phyloP scores from a whole-genome alignment of 495 filamentous ascomycete genomes.

The Umbilicaria muhlenbergii region DNA sequence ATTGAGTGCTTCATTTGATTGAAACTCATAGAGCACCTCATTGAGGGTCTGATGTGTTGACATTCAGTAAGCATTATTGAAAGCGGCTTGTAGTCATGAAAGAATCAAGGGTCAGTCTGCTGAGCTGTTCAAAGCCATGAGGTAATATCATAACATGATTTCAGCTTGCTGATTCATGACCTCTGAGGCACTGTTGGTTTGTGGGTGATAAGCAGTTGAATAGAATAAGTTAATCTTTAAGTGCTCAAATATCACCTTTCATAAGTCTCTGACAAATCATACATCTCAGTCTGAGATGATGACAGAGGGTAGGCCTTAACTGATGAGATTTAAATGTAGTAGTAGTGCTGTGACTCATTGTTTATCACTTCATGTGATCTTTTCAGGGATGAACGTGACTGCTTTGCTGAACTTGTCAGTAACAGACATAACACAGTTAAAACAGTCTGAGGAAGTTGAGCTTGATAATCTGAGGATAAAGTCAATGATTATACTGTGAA shows the following conservation, averaged over 20 bases:
- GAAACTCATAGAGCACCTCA: too few relatives aligned
- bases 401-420: too few relatives aligned
- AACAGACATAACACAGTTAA: too few relatives aligned
- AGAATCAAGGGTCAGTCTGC: not conserved
- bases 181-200: slow-evolving; percentile 9
- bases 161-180: slow-evolving; percentile 6
- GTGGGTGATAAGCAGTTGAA: slow-evolving; percentile 5
- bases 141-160: not conserved
- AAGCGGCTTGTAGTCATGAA: not conserved
- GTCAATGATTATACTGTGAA: not conserved
- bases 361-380: too few relatives aligned
- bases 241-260: not conserved
- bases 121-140: too few relatives aligned
- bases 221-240: not conserved
- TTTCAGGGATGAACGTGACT: too few relatives aligned
- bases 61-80: not conserved
- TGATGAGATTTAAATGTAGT: too few relatives aligned
- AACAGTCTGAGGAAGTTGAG: too few relatives aligned
- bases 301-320: not conserved
- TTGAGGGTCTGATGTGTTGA: not conserved
- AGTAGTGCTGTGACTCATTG: too few relatives aligned
- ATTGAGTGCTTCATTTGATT: not conserved
- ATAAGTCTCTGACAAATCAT: not conserved
- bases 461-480: not conserved
- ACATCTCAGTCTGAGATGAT: not conserved